A percentile compares a stretch with the other conserved stretches of the same genome.
Evolutionary conservation across 345 rosid species (phyloP).

Genomic region (Gossypium australe): DNA sequence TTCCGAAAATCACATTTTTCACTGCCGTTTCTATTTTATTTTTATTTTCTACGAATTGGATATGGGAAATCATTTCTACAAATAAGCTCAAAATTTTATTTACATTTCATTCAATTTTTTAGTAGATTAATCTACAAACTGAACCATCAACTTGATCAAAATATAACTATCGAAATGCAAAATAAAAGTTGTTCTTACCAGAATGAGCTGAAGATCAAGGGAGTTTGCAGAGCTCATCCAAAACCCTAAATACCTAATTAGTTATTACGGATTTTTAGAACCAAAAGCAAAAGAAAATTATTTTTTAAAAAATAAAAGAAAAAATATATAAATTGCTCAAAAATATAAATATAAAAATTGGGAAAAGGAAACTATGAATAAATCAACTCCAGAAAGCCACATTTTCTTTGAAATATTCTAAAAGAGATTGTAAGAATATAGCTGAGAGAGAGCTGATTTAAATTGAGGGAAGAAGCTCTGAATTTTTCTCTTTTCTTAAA

Average conservation of each 20-base stretch:
- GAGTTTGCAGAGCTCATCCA: neutral
- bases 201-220: neutral
- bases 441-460: neutral
- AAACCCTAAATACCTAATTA: neutral
- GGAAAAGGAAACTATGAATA: neutral
- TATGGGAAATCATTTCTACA: neutral
- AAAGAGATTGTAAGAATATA: neutral
- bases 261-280: neutral
- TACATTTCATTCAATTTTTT: neutral
- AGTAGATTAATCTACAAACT: neutral
- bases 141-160: neutral
- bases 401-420: neutral
- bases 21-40: neutral
- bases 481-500: neutral
- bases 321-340: too few relatives aligned
- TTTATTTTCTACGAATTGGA: neutral
- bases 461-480: neutral
- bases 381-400: slow-evolving; percentile 13
- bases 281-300: neutral
- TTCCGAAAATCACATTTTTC: neutral
- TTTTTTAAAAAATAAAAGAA: neutral
- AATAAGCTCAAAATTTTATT: neutral
- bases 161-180: neutral
- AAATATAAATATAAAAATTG: neutral
- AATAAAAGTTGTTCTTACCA: neutral